Base-by-base conservation (phyloP, 176 grass and related monocot genomes). In the Oryza meyeriana region DNA sequence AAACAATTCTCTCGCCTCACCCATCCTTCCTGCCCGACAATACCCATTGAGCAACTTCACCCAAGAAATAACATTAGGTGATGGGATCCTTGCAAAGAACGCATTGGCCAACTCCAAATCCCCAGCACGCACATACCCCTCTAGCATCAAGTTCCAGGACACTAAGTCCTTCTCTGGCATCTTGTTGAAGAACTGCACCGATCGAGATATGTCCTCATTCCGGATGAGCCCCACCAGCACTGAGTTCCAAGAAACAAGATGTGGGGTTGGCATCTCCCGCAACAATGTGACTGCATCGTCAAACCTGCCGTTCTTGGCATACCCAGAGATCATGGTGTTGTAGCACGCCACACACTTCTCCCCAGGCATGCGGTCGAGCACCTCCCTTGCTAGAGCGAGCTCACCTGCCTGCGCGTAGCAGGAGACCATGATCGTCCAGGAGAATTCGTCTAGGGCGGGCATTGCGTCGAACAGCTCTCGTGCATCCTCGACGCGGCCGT, bases 141-240 rank as follows among this genome's bases (percentile, higher is more conserved):
- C 88, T 35, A 94, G 75, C 83, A 88, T 86, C 63, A 94, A 78
- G 86, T 94, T 94, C 83, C 86, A 90, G 50, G 92, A 94, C 30
- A 84, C 66, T 6, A 61, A 22, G 78, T 91, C 88, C 81, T 75
- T 90, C 61, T 77, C 70, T 0, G 41, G 76, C 83, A 94, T 91
- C 25, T 84, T 38, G 8, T 91, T 27, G 2, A 94, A 91, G 76
- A 94, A 91, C 2, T 71, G 30, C 64, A 66, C 74, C 0, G 79
- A 83, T 10, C 12, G 72, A 12, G 32, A 71, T 66, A 88, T 88
- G 45, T 81, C 62, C 29, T 71, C 86, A 0, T 76, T 86, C 48
- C 76, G 76, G 17, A 82, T 94, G 26, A 87, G 61, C 10, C 85
- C 87, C 2, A 36, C 73, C 69, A 93, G 68, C 34, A 71, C 67